Base-by-base conservation (phyloP, 1,139 yeast species). In the Arxiozyma slooffiae region DNA sequence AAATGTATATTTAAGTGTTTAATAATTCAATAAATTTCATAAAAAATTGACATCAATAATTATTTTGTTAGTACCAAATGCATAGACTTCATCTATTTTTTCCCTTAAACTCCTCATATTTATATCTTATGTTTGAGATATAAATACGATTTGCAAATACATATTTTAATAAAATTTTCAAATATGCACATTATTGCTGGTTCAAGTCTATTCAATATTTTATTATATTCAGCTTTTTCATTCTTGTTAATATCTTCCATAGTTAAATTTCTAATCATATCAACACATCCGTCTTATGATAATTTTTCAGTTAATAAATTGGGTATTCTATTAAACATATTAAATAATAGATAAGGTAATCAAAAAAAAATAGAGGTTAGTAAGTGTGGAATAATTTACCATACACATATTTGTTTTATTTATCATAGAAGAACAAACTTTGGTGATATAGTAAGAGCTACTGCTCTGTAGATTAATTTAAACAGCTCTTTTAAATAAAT, bases 221-320 rank as follows among this genome's bases (percentile, higher is more conserved):
- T 73, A 20, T 76, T 79, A 56, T 84, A 82, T 57, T 75, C 81
- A 38, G 78, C 53, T 8, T 59, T 52, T 70, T 47, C 65, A 66
- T 51, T 69, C 64, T 52, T 68, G 67, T 47, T 68, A 63, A 58
- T 72, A 61, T 51, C 75, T 62, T 64, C 71, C 38, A 62, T 70
- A 4, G 94, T 84, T 50, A 84, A 59, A 48, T 74, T 78, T 50
- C 79, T 74, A 36, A 89, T 81, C 53, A 82, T 77, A 59, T 87
- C 95, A 58, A 80, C 81, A 97, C 97, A 90, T 7, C 97, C 97
- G 2, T 82, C 75, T 62, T 85, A 85, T 52, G 80, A 75, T 26
- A 90, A 75, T 61, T 79, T 79, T 50, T 82, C 74, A 58, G 81
- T 80, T 52, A 89, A 70, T 50, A 75, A 74, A 51, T 77, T 77